Conservation (phyloP, 2,329 filamentous ascomycete species). For the Bipolaris bicolor region DNA sequence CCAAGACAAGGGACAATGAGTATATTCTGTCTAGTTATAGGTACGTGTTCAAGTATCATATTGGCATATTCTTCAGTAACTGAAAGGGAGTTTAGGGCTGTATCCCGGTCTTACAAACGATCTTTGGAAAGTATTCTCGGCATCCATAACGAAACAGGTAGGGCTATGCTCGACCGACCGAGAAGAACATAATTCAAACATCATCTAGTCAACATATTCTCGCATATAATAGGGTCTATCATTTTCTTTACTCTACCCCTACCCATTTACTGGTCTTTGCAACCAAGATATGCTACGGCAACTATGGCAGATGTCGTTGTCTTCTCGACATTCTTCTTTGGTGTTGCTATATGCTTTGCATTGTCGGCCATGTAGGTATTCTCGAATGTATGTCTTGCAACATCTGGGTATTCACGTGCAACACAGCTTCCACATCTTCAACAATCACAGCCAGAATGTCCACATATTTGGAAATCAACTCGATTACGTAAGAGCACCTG, state of each 20-base stretch:
- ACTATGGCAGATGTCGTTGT: background rate
- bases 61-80: background rate
- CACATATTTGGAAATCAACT: constrained; percentile 4
- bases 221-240: background rate
- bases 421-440: background rate
- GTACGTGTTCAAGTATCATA: background rate
- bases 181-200: background rate
- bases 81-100: background rate
- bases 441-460: constrained; percentile 2
- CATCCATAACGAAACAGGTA: constrained; percentile 9
- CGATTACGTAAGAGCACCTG: background rate
- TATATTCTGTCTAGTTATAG: constrained; percentile 3
- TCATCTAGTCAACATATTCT: background rate
- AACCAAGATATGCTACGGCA: background rate
- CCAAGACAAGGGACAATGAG: background rate
- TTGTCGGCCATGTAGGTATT: background rate
- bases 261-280: background rate
- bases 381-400: background rate
- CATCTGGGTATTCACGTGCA: background rate
- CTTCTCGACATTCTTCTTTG: constrained; percentile 3
- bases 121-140: background rate
- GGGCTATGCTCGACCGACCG: too few species aligned
- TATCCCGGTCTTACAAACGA: background rate
- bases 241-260: background rate
- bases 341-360: constrained; percentile 3